A percentile compares a stretch with the other conserved stretches of the same genome.
These are phyloP conservation scores for Saksenaea oblongispora DNA, from an alignment of 371 early-diverging fungal species.

Conservation along the genomic window DNA sequence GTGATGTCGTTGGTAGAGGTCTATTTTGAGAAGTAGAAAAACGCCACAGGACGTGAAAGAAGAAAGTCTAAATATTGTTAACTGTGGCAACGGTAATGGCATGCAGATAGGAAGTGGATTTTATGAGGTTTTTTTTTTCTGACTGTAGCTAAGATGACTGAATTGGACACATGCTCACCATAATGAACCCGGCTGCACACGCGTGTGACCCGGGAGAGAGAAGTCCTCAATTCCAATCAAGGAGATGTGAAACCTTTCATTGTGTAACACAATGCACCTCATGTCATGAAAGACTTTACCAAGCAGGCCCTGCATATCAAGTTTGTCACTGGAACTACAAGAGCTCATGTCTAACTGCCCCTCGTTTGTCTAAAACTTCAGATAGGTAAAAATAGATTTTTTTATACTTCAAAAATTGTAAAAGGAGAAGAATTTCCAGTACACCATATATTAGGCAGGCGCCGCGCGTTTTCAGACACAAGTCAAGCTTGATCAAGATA, in stretches of 20 bases:
- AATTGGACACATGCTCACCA: neutral
- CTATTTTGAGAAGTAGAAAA: neutral
- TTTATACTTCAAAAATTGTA: no score
- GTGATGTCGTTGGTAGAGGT: neutral
- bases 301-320: no score
- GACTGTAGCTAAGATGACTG: neutral
- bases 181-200: neutral
- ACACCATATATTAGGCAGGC: no score
- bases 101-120: neutral
- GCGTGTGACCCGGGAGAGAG: neutral
- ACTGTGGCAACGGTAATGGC: neutral
- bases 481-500: no score
- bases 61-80: neutral
- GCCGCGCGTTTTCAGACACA: no score
- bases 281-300: neutral
- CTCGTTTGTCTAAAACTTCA: no score
- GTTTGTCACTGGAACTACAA: no score
- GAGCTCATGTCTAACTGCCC: no score
- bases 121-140: neutral
- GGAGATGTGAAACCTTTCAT: neutral
- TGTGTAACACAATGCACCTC: neutral
- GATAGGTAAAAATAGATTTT: no score
- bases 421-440: no score
- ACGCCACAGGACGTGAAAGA: slow-evolving; percentile 1
- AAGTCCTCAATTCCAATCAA: neutral